Base-by-base conservation (phyloP, 495 filamentous ascomycete genomes). In the Tuber indicum region DNA sequence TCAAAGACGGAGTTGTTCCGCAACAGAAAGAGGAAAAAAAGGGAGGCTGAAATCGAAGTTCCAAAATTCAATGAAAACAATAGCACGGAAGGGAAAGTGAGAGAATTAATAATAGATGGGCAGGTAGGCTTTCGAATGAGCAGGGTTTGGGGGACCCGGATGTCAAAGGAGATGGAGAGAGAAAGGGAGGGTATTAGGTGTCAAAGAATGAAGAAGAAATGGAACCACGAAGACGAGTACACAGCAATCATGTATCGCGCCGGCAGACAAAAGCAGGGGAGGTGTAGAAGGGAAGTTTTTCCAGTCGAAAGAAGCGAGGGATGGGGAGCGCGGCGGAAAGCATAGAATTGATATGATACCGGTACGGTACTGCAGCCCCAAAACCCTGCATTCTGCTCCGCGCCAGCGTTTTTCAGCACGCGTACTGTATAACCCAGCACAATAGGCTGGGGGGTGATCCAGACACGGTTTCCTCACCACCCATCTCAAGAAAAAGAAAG, bases 391-490 rank as follows among this genome's bases (percentile, higher is more conserved):
- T 66, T 26, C 26, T 36, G 26, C 58, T 66, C 26, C 19, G 58
- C 58, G 46, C 71, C 74, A 70, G 71, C 58, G 52, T 73, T 77
- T 79, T 74, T 62, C 71, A 42, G 66, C 71, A 74, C 74, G 77
- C 78, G 77, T 80, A 32, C 32, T 32, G 32, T 32, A 80, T 72
- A 80, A 80, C 74, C 76, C 77, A 80, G 78, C 79, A 80, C 78
- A 80, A 80, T 72, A 62, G 71, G 79, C 26, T 72, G 78, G 71
- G 71, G 78, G 78, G 74, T 80, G 78, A 80, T 79, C 77, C 74
- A 80, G 78, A 80, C 78, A 80, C 78, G 78, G 78, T 80, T 80
- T 80, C 78, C 78, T 80, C 72, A 74, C 47, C 49, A 32, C 47
- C 26, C 36, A 62, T 62, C n/a, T 32, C n/a, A 9, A 26, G 26